phyloP scores from a whole-genome alignment of 768 basidiomycete species.

The Coprinopsis strossmayeri region DNA sequence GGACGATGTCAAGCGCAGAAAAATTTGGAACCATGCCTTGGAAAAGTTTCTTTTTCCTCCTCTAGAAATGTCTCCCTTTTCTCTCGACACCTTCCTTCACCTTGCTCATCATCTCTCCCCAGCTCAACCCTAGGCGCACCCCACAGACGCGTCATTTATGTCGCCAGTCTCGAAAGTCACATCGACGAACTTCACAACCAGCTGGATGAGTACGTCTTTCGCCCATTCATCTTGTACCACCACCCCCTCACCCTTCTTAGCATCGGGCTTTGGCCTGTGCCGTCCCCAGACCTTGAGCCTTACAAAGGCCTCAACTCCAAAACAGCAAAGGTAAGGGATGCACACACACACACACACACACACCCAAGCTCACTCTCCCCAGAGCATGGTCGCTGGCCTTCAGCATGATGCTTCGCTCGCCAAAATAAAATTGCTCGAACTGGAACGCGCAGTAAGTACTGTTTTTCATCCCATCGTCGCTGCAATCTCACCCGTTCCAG shows the following conservation, averaged over 20 bases:
- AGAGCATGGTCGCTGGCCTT: slow-evolving; percentile 73
- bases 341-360: background rate
- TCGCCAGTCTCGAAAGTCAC: slow-evolving; percentile 66
- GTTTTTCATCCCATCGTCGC: background rate
- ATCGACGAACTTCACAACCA: slow-evolving; percentile 62
- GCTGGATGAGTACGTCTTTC: slow-evolving; percentile 30
- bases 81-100: background rate
- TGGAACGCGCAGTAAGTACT: slow-evolving; percentile 57
- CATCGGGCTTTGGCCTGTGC: slow-evolving; percentile 50
- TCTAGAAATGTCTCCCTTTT: slow-evolving; percentile 46
- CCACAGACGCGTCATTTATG: slow-evolving; percentile 63
- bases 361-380: slow-evolving; percentile 1
- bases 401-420: slow-evolving; percentile 57
- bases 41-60: slow-evolving; percentile 67
- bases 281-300: slow-evolving; percentile 47
- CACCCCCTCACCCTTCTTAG: slow-evolving; percentile 14
- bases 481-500: slow-evolving; percentile 12
- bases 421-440: slow-evolving; percentile 59
- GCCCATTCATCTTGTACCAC: background rate
- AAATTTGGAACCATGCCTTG: slow-evolving; percentile 73
- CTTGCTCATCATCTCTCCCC: slow-evolving; percentile 2
- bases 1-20: slow-evolving; percentile 57
- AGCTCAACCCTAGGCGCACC: slow-evolving; percentile 65
- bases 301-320: slow-evolving; percentile 71
- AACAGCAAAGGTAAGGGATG: slow-evolving; percentile 57